A percentile compares a stretch with the other conserved stretches of the same genome.
Conservation (phyloP, 257 asterid species). For the Fraxinus americana region DNA sequence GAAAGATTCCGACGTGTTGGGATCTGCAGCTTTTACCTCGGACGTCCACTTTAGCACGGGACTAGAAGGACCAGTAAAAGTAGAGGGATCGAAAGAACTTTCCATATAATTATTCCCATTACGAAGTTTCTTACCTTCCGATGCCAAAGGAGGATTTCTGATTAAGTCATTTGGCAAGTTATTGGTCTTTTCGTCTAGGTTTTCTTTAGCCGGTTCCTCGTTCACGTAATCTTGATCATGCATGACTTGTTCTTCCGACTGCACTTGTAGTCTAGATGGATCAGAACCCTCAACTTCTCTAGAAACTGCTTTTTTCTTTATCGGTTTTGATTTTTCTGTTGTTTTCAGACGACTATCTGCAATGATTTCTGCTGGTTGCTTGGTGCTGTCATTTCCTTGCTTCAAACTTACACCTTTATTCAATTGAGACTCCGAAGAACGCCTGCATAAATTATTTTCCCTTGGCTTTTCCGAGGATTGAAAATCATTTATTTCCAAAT, state of each 20-base stretch:
- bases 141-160: conserved; percentile 25
- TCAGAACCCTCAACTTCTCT: conserved; percentile 27
- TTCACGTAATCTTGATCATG: conserved; percentile 6
- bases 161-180: conserved; percentile 24
- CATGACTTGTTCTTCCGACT: conserved; percentile 28
- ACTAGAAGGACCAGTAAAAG: conserved; percentile 48
- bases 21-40: conserved; percentile 34
- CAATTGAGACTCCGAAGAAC: conserved; percentile 44
- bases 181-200: conserved; percentile 20
- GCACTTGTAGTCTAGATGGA: conserved; percentile 23
- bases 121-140: conserved; percentile 24
- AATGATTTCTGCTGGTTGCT: conserved; percentile 26
- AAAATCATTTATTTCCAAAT: conserved; percentile 25
- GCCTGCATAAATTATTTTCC: conserved; percentile 27
- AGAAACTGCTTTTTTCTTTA: conserved; percentile 33
- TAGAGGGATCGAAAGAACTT: conserved; percentile 45
- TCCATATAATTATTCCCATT: conserved; percentile 26
- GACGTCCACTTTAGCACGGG: conserved; percentile 73
- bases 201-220: conserved; percentile 19
- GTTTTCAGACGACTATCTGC: conserved; percentile 21
- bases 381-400: conserved; percentile 25
- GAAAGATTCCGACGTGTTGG: conserved; percentile 41
- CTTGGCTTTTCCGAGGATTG: conserved; percentile 25
- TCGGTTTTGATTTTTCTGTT: conserved; percentile 19
- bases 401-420: conserved; percentile 29